Base-by-base conservation (phyloP, 176 grass and related monocot species). In the Oryza nivara region DNA sequence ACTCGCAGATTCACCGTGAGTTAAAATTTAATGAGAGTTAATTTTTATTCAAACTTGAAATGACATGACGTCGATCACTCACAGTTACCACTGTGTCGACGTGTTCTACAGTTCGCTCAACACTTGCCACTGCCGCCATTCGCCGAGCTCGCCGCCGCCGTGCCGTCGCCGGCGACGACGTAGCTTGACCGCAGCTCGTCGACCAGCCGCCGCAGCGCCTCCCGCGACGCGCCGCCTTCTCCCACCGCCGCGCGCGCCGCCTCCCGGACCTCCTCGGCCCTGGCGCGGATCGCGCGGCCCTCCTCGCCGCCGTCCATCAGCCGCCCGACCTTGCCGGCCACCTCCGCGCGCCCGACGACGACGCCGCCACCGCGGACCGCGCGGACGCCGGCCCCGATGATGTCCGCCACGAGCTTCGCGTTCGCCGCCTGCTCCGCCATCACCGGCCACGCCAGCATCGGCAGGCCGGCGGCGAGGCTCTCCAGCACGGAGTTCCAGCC, bases 391-490 rank as follows among this genome's bases (percentile, higher is more conserved):
- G 48, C 80, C 38, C 76, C 69, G 43, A 88, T 22, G 49, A 85
- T 26, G 47, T 85, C 85, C 25, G 44, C 75, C n/a, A 87, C 85
- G 68, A 77, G 81, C 78, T 87, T 87, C 25, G 82, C 81, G n/a
- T 91, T 91, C n/a, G 76, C 61, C 14, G 13, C 15, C 19, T 88
- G 85, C 54, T 91, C 89, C 2, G 81, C 85, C 19, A 88, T 91
- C 75, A 91, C 80, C 54, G 85, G 81, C 85, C 75, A 91, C 10
- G 63, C 66, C 70, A 91, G 70, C 38, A 86, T 82, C 20, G 84
- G 88, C n/a, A 23, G 41, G 7, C 79, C 83, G 0, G 12, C 80
- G 46, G 32, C 25, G 1, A 90, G 56, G 60, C 88, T 83, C 20
- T 63, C 58, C 58, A 23, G 58, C 0, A 63, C 58, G 58, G 58